These are phyloP conservation scores for Sclerotinia trifoliorum DNA, from an alignment of 2,329 filamentous ascomycete species.

Conservation along the genomic window DNA sequence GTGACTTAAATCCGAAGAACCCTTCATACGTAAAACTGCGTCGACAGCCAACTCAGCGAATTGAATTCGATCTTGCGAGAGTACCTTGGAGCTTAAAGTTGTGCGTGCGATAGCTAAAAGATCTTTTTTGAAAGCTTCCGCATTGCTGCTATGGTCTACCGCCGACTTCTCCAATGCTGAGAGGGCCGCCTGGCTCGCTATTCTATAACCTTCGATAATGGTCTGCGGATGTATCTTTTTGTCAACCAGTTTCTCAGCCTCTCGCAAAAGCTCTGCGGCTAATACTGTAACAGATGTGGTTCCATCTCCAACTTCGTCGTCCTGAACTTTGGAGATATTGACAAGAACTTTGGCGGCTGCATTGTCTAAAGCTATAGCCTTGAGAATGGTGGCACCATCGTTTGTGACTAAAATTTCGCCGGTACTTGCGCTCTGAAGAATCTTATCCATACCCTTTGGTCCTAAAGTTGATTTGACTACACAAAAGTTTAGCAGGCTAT, in stretches of 20 bases:
- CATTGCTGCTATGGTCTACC: slow-evolving; percentile 83
- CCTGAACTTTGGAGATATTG: slow-evolving; percentile 99
- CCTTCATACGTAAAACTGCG: slow-evolving; percentile 84
- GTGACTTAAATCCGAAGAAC: slow-evolving; percentile 89
- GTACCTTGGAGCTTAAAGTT: slow-evolving; percentile 94
- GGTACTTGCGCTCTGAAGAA: slow-evolving; percentile 75
- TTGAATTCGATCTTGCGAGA: slow-evolving; percentile 89
- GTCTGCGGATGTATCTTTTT: slow-evolving; percentile 99
- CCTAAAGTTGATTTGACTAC: slow-evolving; percentile 93
- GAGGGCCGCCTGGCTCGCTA: slow-evolving; percentile 88
- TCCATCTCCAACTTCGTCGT: slow-evolving; percentile 97
- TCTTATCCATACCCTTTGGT: slow-evolving; percentile 89
- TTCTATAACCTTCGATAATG: slow-evolving; percentile 98
- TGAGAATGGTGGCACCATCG: slow-evolving; percentile 96
- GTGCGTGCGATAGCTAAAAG: slow-evolving; percentile 88
- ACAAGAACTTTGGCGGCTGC: slow-evolving; percentile 97
- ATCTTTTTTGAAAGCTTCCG: slow-evolving; percentile 83
- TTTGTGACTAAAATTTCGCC: slow-evolving; percentile 98
- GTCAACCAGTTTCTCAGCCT: slow-evolving; percentile 95
- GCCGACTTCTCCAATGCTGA: slow-evolving; percentile 79
- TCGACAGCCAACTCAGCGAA: slow-evolving; percentile 89
- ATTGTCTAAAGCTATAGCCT: slow-evolving; percentile 97
- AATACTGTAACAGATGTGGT: slow-evolving; percentile 97
- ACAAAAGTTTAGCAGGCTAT: slow-evolving; percentile 20
- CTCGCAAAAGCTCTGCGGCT: slow-evolving; percentile 89